Evolutionary conservation across 1,139 yeast species (phyloP).

Genomic region (Taphrina sp.): DNA sequence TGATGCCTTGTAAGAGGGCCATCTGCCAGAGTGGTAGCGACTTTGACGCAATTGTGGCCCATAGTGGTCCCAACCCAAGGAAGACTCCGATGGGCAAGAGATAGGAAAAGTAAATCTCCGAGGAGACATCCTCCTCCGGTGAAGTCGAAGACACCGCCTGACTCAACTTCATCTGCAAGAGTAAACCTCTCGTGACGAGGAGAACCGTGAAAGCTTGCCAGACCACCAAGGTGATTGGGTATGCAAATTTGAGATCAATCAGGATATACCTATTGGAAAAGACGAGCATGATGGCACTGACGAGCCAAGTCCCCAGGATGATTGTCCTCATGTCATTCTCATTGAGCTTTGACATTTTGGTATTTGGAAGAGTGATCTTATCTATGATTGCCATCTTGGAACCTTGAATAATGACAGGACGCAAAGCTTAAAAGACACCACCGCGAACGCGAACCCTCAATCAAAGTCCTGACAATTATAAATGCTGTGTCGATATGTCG

Average conservation of each 20-base stretch:
- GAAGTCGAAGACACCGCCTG: not conserved
- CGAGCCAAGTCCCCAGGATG: conserved; percentile 22
- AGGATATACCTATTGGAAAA: conserved; percentile 11
- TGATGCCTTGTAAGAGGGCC: conserved; percentile 7
- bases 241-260: conserved; percentile 10
- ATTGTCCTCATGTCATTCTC: conserved; percentile 18
- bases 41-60: conserved; percentile 3
- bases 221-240: not conserved
- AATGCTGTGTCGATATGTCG: too few species aligned
- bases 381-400: conserved; percentile 8
- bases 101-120: conserved; percentile 1
- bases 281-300: conserved; percentile 18
- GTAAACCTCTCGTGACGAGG: conserved; percentile 3
- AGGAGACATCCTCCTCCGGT: not conserved
- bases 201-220: conserved; percentile 12
- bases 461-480: too few species aligned
- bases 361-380: not conserved
- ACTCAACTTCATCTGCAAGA: conserved; percentile 6
- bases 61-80: conserved; percentile 6
- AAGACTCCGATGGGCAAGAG: conserved; percentile 13
- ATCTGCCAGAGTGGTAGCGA: conserved; percentile 14
- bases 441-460: too few species aligned
- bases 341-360: not conserved
- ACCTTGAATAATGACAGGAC: too few species aligned
- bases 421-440: too few species aligned